phyloP scores from a whole-genome alignment of 2,329 filamentous ascomycete genomes.

The Talaromyces sp. region DNA sequence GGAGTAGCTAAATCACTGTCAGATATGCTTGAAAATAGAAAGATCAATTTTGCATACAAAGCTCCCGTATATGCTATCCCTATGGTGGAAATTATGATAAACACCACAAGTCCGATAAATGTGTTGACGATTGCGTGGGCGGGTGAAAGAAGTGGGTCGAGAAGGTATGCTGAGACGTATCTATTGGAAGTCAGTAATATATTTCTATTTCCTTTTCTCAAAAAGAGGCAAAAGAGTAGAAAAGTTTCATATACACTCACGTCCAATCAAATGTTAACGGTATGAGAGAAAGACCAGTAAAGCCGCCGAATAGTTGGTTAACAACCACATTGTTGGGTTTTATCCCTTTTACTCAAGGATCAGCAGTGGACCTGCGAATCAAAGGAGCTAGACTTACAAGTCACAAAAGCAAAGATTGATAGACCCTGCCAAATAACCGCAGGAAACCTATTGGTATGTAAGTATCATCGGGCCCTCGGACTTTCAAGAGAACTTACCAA shows the following conservation, averaged over 20 bases:
- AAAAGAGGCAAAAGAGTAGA: background rate
- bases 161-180: conserved; percentile 30
- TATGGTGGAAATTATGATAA: conserved; percentile 34
- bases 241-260: conserved; percentile 17
- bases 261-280: conserved; percentile 60
- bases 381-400: conserved; percentile 50
- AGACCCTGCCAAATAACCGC: conserved; percentile 67
- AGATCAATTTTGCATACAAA: conserved; percentile 20
- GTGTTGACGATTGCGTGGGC: conserved; percentile 34
- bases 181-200: conserved; percentile 7
- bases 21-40: background rate
- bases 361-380: background rate
- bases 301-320: conserved; percentile 64
- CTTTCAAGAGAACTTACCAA: conserved; percentile 40
- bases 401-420: conserved; percentile 68
- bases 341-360: conserved; percentile 37
- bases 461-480: background rate
- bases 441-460: conserved; percentile 50
- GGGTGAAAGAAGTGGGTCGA: conserved; percentile 35
- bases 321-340: conserved; percentile 60
- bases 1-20: conserved; percentile 13
- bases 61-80: conserved; percentile 37
- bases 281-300: conserved; percentile 67
- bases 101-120: conserved; percentile 34
- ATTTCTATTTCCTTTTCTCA: background rate